Evolutionary conservation across 169 alveolate species (phyloP).

Genomic region (Eimeria mitis): DNA sequence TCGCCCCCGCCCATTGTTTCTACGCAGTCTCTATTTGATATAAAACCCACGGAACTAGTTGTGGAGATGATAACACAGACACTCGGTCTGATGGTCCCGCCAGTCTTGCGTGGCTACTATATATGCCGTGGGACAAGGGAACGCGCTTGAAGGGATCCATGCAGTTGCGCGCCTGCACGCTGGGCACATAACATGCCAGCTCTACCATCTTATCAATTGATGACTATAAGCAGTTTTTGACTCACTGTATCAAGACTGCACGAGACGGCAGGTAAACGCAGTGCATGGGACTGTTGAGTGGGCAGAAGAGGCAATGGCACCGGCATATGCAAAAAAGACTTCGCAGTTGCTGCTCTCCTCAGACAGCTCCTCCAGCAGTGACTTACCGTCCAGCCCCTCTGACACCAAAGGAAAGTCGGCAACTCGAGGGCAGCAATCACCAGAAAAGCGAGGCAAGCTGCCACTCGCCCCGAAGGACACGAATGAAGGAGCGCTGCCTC

Average conservation of each 20-base stretch:
- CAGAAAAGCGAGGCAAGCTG: conserved; percentile 15
- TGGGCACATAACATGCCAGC: background rate
- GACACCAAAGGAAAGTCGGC: background rate
- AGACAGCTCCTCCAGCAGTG: conserved; percentile 71
- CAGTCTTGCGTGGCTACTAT: background rate
- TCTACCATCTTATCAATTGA: background rate
- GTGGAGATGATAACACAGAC: background rate
- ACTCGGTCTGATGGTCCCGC: background rate
- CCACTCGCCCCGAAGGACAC: conserved; percentile 20
- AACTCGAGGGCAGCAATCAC: background rate
- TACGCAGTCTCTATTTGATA: background rate
- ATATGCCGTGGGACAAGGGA: background rate
- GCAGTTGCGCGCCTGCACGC: background rate
- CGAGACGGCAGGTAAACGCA: background rate
- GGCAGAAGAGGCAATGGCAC: background rate
- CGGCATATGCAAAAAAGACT: conserved; percentile 23
- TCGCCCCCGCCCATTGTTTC: background rate
- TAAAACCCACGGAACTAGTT: background rate
- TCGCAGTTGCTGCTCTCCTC: conserved; percentile 54
- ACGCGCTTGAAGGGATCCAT: background rate
- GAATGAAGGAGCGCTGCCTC: background rate
- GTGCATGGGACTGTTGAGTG: background rate
- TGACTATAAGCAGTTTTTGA: background rate
- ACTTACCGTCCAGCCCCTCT: background rate
- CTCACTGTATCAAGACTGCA: background rate